A percentile compares a stretch with the other conserved stretches of the same genome.
Conservation (phyloP, 1,284 basidiomycete genomes). For the Wolfiporia cocos region DNA sequence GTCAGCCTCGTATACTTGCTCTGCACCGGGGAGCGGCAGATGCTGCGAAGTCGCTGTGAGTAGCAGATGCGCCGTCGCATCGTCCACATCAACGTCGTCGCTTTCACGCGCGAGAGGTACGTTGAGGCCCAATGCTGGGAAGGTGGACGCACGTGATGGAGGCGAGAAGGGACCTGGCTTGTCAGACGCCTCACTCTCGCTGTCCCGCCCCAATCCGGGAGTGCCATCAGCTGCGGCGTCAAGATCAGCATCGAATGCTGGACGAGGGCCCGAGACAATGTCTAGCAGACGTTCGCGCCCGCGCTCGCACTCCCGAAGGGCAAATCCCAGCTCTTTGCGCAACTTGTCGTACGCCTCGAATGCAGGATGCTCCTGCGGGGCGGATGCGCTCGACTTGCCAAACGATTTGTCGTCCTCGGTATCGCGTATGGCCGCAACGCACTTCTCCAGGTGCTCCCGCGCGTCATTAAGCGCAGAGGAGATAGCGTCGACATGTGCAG, state of each 20-base stretch:
- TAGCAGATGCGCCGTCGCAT: slow-evolving; percentile 51
- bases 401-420: slow-evolving; percentile 1
- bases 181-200: slow-evolving; percentile 48
- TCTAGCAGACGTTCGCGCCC: slow-evolving; percentile 59
- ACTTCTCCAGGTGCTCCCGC: slow-evolving; percentile 51
- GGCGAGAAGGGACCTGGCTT: slow-evolving; percentile 32
- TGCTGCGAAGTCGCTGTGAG: slow-evolving; percentile 42
- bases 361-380: slow-evolving; percentile 35
- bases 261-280: slow-evolving; percentile 40
- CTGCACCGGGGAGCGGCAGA: slow-evolving; percentile 55
- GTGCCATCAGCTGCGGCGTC: slow-evolving; percentile 37
- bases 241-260: slow-evolving; percentile 26
- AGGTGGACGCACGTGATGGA: slow-evolving; percentile 6
- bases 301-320: slow-evolving; percentile 72
- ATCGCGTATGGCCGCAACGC: slow-evolving; percentile 47
- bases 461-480: slow-evolving; percentile 62
- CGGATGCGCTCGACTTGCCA: not conserved
- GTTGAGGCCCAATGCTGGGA: slow-evolving; percentile 3
- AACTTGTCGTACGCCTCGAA: slow-evolving; percentile 66
- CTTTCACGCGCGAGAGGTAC: slow-evolving; percentile 7
- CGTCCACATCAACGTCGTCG: slow-evolving; percentile 34
- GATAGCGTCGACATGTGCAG: slow-evolving; percentile 64
- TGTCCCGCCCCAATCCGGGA: slow-evolving; percentile 44
- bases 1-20: slow-evolving; percentile 74
- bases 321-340: slow-evolving; percentile 67